A percentile compares a stretch with the other conserved stretches of the same genome.
These are phyloP conservation scores for Cladosporium velox DNA, from an alignment of 2,329 filamentous ascomycete species.

Conservation along the genomic window DNA sequence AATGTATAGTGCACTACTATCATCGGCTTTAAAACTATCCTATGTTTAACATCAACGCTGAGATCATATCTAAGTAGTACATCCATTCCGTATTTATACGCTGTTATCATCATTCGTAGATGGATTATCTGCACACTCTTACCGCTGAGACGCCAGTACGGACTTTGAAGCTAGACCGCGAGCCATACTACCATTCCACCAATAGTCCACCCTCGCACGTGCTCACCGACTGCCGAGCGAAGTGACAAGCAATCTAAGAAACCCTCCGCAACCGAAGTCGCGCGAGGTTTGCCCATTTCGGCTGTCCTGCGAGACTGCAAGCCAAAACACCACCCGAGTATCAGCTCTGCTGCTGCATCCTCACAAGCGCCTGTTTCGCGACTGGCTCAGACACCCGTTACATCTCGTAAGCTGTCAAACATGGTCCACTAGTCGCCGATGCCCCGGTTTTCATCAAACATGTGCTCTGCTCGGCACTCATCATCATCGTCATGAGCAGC, in stretches of 20 bases:
- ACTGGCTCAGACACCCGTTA: conserved; percentile 5
- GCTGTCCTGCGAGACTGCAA: background rate
- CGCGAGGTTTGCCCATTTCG: background rate
- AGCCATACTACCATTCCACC: background rate
- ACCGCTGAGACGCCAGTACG: too few relatives aligned
- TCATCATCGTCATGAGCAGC: conserved; percentile 1
- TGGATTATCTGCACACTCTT: too few relatives aligned
- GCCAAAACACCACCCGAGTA: background rate
- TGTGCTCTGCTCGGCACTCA: conserved; percentile 8
- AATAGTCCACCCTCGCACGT: background rate
- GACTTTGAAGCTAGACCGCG: too few relatives aligned
- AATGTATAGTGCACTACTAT: too few relatives aligned
- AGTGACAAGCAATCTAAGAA: background rate
- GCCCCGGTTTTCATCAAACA: conserved; percentile 10
- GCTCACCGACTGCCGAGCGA: background rate
- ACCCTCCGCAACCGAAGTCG: background rate
- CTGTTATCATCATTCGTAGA: too few relatives aligned
- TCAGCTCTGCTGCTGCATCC: background rate
- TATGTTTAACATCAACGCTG: too few relatives aligned
- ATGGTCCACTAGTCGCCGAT: conserved; percentile 1
- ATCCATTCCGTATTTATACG: too few relatives aligned
- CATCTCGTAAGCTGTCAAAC: conserved; percentile 4
- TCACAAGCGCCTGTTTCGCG: background rate
- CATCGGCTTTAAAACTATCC: too few relatives aligned
- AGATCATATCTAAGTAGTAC: too few relatives aligned